Percentiles rank a stretch among this genome's conserved stretches.
Conservation (phyloP, 768 basidiomycete species). For the Suillus sp. region DNA sequence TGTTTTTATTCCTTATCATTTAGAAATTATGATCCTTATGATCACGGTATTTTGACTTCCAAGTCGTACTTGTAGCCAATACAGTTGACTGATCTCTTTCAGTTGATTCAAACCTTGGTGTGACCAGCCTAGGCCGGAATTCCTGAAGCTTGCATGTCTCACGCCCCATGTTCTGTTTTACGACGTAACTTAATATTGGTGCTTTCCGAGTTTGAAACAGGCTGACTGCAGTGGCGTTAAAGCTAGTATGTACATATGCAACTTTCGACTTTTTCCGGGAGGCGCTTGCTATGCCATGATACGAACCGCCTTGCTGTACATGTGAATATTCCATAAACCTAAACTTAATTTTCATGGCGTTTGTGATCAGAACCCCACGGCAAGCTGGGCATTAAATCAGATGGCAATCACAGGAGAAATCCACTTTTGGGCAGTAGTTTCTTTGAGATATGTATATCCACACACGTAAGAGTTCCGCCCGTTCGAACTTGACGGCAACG, state of each 20-base stretch:
- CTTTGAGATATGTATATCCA: background rate
- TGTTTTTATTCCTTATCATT: slow-evolving; percentile 10
- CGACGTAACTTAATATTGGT: background rate
- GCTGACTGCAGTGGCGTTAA: background rate
- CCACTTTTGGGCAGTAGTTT: background rate
- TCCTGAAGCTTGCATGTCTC: background rate
- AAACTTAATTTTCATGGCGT: background rate
- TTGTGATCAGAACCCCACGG: background rate
- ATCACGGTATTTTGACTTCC: slow-evolving; percentile 3
- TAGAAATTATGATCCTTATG: slow-evolving; percentile 4
- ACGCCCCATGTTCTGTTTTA: background rate
- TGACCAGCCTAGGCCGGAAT: background rate
- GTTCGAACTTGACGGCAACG: background rate
- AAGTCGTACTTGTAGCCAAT: slow-evolving; percentile 10
- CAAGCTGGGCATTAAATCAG: background rate
- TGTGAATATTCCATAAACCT: background rate
- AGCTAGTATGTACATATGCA: background rate
- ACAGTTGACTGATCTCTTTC: background rate
- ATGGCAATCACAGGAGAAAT: background rate
- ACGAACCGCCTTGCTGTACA: background rate
- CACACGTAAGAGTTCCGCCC: background rate
- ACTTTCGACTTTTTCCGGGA: background rate
- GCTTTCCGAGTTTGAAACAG: background rate
- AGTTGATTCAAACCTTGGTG: background rate
- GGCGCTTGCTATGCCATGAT: background rate